Percentiles rank a stretch among this genome's conserved stretches.
These are phyloP conservation scores for Chamaecyparis obtusa DNA, from an alignment of 75 land plant genomes.

Conservation along the genomic window DNA sequence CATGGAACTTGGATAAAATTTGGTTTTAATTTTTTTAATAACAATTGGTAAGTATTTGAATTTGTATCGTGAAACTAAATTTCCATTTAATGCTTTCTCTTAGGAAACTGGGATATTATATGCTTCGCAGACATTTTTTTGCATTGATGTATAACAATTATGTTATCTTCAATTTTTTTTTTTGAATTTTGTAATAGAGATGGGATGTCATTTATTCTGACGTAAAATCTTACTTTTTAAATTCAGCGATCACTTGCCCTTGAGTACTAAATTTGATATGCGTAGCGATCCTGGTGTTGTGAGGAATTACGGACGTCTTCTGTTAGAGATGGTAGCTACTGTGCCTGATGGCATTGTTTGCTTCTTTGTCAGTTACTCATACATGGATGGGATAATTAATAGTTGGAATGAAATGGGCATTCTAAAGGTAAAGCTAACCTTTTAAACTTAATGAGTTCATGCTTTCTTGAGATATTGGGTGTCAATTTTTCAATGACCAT, in stretches of 20 bases:
- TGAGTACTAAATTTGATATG: slow-evolving; percentile 99
- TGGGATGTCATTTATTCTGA: background rate
- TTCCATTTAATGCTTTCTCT: background rate
- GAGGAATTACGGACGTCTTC: slow-evolving; percentile 92
- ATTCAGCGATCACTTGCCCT: slow-evolving; percentile 97
- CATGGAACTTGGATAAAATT: background rate
- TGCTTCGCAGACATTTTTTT: background rate
- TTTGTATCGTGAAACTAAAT: background rate
- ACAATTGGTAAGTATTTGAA: background rate
- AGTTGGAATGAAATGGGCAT: slow-evolving; percentile 99
- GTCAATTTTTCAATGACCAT: background rate
- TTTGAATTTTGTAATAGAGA: background rate
- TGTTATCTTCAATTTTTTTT: background rate
- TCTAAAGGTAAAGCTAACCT: slow-evolving; percentile 56
- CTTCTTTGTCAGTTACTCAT: slow-evolving; percentile 99
- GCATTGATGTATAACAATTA: background rate
- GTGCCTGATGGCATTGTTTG: slow-evolving; percentile 99
- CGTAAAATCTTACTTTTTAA: background rate
- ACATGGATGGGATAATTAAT: slow-evolving; percentile 97
- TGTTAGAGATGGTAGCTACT: slow-evolving; percentile 95
- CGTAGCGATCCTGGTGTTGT: slow-evolving; percentile 99
- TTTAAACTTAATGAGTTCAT: background rate
- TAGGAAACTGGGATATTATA: background rate
- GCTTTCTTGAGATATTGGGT: background rate
- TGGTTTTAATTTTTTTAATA: background rate